Base-by-base conservation (phyloP, 1,139 yeast species). In the Magnusiomyces sp. region DNA sequence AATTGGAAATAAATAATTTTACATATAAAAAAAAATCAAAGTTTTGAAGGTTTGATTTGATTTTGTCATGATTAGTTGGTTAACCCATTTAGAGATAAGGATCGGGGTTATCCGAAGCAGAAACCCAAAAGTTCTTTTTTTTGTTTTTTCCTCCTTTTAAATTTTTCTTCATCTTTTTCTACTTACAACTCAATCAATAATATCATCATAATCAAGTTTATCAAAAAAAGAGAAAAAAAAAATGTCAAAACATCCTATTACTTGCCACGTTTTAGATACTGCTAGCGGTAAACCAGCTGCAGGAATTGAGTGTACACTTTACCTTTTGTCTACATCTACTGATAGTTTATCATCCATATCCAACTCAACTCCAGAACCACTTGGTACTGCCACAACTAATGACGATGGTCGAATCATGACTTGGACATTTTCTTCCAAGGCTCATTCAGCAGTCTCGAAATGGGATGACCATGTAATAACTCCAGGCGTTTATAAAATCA, bases 211-310 rank as follows among this genome's bases (percentile, higher is more conserved):
- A n/a, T n/a, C n/a, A n/a, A n/a, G n/a, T n/a, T n/a, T n/a, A n/a
- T n/a, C n/a, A n/a, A n/a, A n/a, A n/a, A n/a, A n/a, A n/a, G n/a
- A n/a, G n/a, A n/a, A n/a, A n/a, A n/a, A n/a, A 38, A 45, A 36
- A 39, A 36, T 45, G 33, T 46, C 54, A 4, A 32, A 59, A 49
- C 68, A 68, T 52, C 89, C 89, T 43, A 78, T 89, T 46, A 87
- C 96, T 6, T 88, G 96, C 66, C 97, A 89, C 65, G 79, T 89
- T 14, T 71, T 89, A 39, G 95, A 89, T 60, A 88, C 96, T 5
- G 80, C 84, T n/a, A 67, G 73, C 11, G 97, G 97, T 0, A 75
- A 71, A 54, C 97, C 97, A 0, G 96, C 95, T 0, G 62, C 69
- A 0, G 74, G 73, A 19, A 90, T 89, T 16, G 55, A 58, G 73